Evolutionary conservation across 495 filamentous ascomycete genomes (phyloP).

Genomic region (Neurospora cerealis): DNA sequence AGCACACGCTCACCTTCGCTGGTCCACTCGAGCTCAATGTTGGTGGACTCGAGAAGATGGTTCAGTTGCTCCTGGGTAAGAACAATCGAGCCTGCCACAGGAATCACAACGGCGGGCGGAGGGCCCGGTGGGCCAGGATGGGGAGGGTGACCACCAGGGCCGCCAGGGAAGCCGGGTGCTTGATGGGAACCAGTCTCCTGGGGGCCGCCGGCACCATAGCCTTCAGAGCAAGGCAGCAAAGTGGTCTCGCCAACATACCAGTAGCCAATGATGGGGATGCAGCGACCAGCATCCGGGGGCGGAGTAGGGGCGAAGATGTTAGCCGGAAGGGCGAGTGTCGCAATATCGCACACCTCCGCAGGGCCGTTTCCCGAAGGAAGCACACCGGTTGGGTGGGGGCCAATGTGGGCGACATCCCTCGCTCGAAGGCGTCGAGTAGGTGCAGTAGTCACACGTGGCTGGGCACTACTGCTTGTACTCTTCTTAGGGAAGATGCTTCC

Average conservation of each 20-base stretch:
- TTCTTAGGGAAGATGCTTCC: not conserved
- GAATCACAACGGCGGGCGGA: not conserved
- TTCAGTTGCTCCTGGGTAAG: not conserved
- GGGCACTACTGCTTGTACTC: not conserved
- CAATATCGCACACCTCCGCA: not conserved
- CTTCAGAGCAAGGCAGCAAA: not conserved
- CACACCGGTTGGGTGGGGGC: not conserved
- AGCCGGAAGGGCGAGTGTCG: not conserved
- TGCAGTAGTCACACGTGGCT: not conserved
- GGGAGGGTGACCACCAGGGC: not conserved
- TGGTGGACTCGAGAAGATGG: not conserved
- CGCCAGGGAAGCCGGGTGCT: not conserved
- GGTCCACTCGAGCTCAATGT: not conserved
- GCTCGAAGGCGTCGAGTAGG: not conserved
- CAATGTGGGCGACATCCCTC: not conserved
- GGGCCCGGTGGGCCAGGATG: not conserved
- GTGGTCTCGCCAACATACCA: not conserved
- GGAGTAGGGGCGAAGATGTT: not conserved
- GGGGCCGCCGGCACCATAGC: not conserved
- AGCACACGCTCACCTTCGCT: not conserved
- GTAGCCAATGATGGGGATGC: not conserved
- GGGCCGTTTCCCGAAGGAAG: not conserved
- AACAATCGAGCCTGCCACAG: not conserved
- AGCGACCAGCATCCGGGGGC: not conserved
- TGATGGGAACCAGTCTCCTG: not conserved